Percentiles rank a stretch among this genome's conserved stretches.
These are phyloP conservation scores for Myrica gale DNA, from an alignment of 306 rosid genomes.

Conservation along the genomic window DNA sequence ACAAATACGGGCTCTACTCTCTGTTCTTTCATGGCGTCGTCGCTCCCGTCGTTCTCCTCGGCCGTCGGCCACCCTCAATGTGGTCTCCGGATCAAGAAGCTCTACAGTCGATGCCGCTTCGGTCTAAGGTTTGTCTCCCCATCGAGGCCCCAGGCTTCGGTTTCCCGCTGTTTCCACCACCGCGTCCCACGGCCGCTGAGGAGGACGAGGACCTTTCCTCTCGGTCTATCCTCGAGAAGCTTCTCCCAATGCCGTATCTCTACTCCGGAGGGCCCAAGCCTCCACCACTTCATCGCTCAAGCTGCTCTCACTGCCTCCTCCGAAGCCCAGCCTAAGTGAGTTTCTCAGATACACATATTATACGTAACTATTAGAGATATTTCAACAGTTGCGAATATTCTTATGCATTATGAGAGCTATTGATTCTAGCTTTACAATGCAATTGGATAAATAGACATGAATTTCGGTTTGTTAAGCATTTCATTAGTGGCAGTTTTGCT, in stretches of 20 bases:
- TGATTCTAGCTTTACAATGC: background rate
- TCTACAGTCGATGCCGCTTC: constrained; percentile 43
- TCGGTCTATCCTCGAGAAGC: constrained; percentile 30
- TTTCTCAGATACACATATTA: constrained; percentile 3
- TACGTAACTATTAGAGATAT: too few species aligned
- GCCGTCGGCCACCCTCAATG: constrained; percentile 52
- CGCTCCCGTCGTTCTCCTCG: constrained; percentile 49
- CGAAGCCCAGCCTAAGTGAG: constrained; percentile 53
- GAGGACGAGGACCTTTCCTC: constrained; percentile 7
- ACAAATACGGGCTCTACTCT: background rate
- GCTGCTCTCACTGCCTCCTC: constrained; percentile 58
- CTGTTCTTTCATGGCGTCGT: constrained; percentile 42
- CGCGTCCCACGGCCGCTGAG: constrained; percentile 23
- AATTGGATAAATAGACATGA: background rate
- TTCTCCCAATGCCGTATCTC: constrained; percentile 40
- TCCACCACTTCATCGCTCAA: constrained; percentile 46
- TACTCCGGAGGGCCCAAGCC: constrained; percentile 34
- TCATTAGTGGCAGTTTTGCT: background rate
- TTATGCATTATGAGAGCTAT: background rate
- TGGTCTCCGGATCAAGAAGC: constrained; percentile 41
- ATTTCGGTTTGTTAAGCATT: background rate
- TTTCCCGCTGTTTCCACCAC: constrained; percentile 25
- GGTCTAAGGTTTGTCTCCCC: constrained; percentile 31
- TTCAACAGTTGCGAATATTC: background rate
- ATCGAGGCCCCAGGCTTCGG: constrained; percentile 18